Percentiles rank a stretch among this genome's conserved stretches.
phyloP scores from a whole-genome alignment of 148 eudicot species.

The Fagopyrum tataricum region DNA sequence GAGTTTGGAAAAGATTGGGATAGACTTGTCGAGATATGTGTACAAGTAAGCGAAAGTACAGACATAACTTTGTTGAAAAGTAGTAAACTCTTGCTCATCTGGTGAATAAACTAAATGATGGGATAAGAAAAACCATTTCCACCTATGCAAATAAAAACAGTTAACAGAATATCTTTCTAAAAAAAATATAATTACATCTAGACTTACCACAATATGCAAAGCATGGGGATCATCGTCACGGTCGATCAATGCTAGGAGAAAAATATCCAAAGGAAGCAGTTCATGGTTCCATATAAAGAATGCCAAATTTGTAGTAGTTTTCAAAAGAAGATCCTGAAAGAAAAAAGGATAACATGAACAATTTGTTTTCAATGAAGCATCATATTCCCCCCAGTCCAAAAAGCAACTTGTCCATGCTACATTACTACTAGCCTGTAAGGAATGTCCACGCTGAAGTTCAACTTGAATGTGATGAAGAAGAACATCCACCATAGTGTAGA shows the following conservation, averaged over 20 bases:
- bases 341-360: slow-evolving; percentile 15
- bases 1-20: too few species aligned
- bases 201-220: slow-evolving; percentile 78
- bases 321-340: slow-evolving; percentile 72
- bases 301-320: slow-evolving; percentile 70
- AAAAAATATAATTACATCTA: background rate
- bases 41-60: too few species aligned
- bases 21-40: too few species aligned
- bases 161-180: background rate
- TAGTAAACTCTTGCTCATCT: background rate
- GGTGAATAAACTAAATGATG: background rate
- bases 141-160: background rate
- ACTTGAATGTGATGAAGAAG: slow-evolving; percentile 79
- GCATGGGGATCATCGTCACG: slow-evolving; percentile 99
- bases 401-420: background rate
- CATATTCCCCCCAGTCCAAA: background rate
- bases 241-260: slow-evolving; percentile 86
- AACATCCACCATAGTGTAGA: slow-evolving; percentile 97
- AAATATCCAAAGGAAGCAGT: slow-evolving; percentile 88
- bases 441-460: slow-evolving; percentile 80
- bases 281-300: slow-evolving; percentile 90
- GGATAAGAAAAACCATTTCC: background rate
- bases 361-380: background rate
- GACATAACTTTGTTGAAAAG: background rate
- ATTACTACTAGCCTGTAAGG: slow-evolving; percentile 49